A percentile compares a stretch with the other conserved stretches of the same genome.
phyloP scores from a whole-genome alignment of 768 basidiomycete species.

The Tricholoma sp. region DNA sequence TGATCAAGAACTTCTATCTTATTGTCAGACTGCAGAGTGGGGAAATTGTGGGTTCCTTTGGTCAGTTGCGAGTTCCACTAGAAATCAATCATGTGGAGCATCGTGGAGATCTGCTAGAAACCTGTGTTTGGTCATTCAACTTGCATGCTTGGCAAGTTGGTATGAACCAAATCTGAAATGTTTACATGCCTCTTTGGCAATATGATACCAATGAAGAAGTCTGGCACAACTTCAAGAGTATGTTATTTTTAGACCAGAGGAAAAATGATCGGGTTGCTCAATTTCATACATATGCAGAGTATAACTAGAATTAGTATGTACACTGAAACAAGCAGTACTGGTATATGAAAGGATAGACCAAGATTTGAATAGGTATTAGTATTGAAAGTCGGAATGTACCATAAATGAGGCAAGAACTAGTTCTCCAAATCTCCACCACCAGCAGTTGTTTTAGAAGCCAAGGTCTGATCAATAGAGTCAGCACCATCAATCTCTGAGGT shows the following conservation, averaged over 20 bases:
- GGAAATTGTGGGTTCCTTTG: conserved; percentile 36
- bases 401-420: background rate
- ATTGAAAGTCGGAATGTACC: background rate
- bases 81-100: conserved; percentile 19
- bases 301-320: conserved; percentile 9
- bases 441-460: background rate
- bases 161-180: conserved; percentile 30
- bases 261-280: conserved; percentile 25
- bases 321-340: conserved; percentile 4
- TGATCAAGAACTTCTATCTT: conserved; percentile 33
- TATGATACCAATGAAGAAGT: conserved; percentile 23
- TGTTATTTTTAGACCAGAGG: conserved; percentile 31
- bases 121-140: conserved; percentile 29
- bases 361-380: background rate
- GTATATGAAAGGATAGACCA: background rate
- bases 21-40: no score
- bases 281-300: conserved; percentile 25
- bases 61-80: conserved; percentile 32
- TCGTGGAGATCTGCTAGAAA: conserved; percentile 28
- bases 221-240: conserved; percentile 30
- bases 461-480: background rate
- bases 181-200: conserved; percentile 28
- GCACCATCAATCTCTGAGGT: background rate
- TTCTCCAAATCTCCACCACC: background rate
- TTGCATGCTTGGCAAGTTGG: conserved; percentile 28